Conservation (phyloP, 2,329 filamentous ascomycete species). For the Sporothrix pseudoabietina region DNA sequence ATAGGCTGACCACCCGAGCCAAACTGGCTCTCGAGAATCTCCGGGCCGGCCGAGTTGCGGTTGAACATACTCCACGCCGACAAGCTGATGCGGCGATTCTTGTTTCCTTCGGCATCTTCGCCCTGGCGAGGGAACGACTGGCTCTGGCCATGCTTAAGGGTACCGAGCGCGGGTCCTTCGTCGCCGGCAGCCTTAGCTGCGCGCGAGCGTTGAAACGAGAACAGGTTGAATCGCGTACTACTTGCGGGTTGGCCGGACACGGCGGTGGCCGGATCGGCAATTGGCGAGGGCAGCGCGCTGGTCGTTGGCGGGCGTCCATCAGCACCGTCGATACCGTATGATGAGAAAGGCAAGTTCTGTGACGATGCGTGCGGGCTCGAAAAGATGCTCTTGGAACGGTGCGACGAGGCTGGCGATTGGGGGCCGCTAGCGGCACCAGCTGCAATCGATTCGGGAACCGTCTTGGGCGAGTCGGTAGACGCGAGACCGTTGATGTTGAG, state of each 20-base stretch:
- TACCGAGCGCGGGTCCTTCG: conserved; percentile 66
- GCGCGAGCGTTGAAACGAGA: conserved; percentile 63
- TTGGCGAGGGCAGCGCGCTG: conserved; percentile 48
- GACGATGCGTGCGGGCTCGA: conserved; percentile 65
- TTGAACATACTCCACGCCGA: conserved; percentile 62
- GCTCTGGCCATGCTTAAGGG: conserved; percentile 70
- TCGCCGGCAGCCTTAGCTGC: conserved; percentile 62
- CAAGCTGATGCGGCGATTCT: conserved; percentile 58
- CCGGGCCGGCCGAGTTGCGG: conserved; percentile 54
- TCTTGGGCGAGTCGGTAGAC: conserved; percentile 17
- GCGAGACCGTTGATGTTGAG: background rate
- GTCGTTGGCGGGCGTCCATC: conserved; percentile 49
- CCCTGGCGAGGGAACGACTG: conserved; percentile 71
- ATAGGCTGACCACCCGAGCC: conserved; percentile 35
- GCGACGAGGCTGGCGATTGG: conserved; percentile 64
- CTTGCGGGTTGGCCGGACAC: conserved; percentile 36
- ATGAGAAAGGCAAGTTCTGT: conserved; percentile 59
- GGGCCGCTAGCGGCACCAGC: conserved; percentile 45
- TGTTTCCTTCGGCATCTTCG: conserved; percentile 60
- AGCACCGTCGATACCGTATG: conserved; percentile 49
- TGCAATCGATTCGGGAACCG: conserved; percentile 23
- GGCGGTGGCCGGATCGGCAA: conserved; percentile 34
- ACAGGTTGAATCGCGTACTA: conserved; percentile 53
- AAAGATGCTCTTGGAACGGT: conserved; percentile 57
- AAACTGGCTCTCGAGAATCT: conserved; percentile 44